phyloP scores from a whole-genome alignment of 2,329 filamentous ascomycete genomes.

The Sporothrix brunneoviolacea region DNA sequence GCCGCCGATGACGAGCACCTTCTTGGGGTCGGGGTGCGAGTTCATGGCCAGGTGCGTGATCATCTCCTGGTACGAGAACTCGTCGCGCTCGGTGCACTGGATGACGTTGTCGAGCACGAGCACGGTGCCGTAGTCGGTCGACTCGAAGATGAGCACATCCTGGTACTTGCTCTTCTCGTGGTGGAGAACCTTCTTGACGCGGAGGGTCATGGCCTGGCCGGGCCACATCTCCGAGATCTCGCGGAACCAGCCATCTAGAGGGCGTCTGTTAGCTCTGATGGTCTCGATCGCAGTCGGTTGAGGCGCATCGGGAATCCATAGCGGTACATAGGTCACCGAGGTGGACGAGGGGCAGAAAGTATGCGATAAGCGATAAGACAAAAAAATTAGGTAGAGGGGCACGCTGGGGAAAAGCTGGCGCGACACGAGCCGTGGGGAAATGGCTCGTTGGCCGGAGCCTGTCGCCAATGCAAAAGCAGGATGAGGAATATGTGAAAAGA shows the following conservation, averaged over 20 bases:
- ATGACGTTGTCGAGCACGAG: constrained; percentile 98
- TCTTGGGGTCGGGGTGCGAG: constrained; percentile 96
- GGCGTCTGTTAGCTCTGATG: neutral
- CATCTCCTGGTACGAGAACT: constrained; percentile 99
- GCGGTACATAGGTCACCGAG: too few relatives aligned
- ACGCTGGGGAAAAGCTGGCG: constrained; percentile 14
- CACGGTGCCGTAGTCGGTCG: constrained; percentile 91
- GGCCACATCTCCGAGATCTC: constrained; percentile 99
- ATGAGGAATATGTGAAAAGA: neutral
- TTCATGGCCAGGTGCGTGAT: constrained; percentile 98
- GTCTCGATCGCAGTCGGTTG: neutral
- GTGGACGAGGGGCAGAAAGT: constrained; percentile 5
- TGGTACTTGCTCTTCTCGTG: constrained; percentile 99
- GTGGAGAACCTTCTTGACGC: constrained; percentile 95
- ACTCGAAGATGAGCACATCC: constrained; percentile 98
- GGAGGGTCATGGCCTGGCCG: constrained; percentile 95
- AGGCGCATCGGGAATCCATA: too few relatives aligned
- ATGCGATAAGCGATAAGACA: constrained; percentile 12
- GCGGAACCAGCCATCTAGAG: constrained; percentile 97
- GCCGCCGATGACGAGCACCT: constrained; percentile 95
- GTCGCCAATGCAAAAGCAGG: neutral
- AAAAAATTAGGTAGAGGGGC: constrained; percentile 11
- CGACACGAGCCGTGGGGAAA: constrained; percentile 4
- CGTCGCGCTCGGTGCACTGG: constrained; percentile 95
- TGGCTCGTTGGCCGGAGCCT: neutral